These are phyloP conservation scores for Sodiomyces alkalinus DNA, from an alignment of 2,329 filamentous ascomycete genomes.

Conservation along the genomic window DNA sequence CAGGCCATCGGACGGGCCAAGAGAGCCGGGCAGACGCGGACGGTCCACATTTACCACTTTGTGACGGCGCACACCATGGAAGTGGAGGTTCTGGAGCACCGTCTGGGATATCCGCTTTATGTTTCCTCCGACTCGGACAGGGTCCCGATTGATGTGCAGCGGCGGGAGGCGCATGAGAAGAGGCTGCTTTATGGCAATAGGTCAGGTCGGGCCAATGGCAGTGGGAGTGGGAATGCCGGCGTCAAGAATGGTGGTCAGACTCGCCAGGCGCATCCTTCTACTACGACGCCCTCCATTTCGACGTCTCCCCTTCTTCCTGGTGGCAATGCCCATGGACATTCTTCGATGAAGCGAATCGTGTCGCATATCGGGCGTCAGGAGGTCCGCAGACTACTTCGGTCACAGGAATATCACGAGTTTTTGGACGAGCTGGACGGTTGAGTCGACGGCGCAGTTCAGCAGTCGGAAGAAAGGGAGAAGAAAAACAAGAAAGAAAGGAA, in stretches of 20 bases:
- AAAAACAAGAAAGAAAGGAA: too few relatives aligned
- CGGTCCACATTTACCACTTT: slow-evolving; percentile 24
- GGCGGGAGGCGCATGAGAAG: background rate
- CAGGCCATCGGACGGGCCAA: slow-evolving; percentile 24
- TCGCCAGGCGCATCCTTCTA: too few relatives aligned
- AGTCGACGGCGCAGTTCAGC: too few relatives aligned
- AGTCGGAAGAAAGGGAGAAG: too few relatives aligned
- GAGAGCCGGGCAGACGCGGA: slow-evolving; percentile 22
- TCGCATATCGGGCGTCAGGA: too few relatives aligned
- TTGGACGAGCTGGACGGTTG: too few relatives aligned
- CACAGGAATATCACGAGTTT: too few relatives aligned
- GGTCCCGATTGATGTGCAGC: background rate
- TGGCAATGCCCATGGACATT: background rate
- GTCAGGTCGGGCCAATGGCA: background rate
- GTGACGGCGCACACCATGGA: slow-evolving; percentile 22
- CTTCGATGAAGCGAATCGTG: too few relatives aligned
- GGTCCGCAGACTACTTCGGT: too few relatives aligned
- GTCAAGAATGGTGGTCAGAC: too few relatives aligned
- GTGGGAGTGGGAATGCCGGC: too few relatives aligned
- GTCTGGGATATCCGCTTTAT: slow-evolving; percentile 2
- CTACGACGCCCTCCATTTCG: too few relatives aligned
- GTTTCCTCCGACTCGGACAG: background rate
- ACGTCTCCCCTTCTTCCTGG: background rate
- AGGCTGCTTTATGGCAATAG: background rate
- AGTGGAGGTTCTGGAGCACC: slow-evolving; percentile 21